These are phyloP conservation scores for Elymus sibiricus DNA, from an alignment of 176 grass and related monocot genomes.

Conservation along the genomic window DNA sequence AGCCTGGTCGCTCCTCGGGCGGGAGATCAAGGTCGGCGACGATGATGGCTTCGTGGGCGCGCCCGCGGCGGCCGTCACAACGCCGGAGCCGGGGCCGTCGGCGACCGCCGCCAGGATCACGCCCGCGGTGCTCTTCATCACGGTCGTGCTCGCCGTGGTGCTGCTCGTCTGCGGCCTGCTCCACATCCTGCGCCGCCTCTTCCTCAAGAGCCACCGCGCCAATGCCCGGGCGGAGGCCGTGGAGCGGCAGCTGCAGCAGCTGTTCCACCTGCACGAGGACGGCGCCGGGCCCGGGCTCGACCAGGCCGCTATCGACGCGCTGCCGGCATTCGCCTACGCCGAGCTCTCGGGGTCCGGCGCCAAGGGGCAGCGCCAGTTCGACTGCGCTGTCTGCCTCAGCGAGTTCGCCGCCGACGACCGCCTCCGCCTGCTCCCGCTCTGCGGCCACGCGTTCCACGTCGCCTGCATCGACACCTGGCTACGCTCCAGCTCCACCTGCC, in stretches of 20 bases:
- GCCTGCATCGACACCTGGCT: constrained; percentile 94
- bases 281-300: constrained; percentile 41
- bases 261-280: constrained; percentile 68
- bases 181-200: constrained; percentile 67
- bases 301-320: constrained; percentile 68
- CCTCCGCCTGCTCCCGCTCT: constrained; percentile 82
- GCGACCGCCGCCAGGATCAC: constrained; percentile 39
- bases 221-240: constrained; percentile 43
- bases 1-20: not conserved
- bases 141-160: constrained; percentile 78
- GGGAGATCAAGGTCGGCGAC: not conserved
- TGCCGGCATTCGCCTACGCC: constrained; percentile 74
- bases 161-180: constrained; percentile 74
- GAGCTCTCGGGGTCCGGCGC: constrained; percentile 42
- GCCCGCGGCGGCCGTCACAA: not conserved
- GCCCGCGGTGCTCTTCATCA: constrained; percentile 80
- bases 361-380: constrained; percentile 59
- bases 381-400: constrained; percentile 84
- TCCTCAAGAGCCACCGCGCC: constrained; percentile 62
- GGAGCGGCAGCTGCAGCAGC: constrained; percentile 82
- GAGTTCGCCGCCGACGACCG: constrained; percentile 69
- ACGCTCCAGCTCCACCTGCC: constrained; percentile 80
- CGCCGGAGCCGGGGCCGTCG: not conserved
- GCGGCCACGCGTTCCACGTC: constrained; percentile 88
- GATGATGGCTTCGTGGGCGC: not conserved